These are phyloP conservation scores for Delonix regia DNA, from an alignment of 306 rosid genomes.

Conservation along the genomic window DNA sequence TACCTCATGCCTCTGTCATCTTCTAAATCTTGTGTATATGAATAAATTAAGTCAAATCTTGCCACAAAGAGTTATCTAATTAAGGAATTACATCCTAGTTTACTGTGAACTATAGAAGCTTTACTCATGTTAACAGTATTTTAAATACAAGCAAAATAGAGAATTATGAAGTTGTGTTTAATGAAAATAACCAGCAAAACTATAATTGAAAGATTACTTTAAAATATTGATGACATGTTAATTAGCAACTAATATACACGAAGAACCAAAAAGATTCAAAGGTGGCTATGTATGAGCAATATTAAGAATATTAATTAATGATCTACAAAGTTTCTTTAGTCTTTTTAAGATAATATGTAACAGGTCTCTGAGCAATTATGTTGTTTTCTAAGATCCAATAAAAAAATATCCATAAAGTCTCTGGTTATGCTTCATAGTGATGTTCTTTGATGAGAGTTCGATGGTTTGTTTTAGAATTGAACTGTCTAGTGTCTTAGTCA, in stretches of 20 bases:
- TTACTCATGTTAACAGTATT: too few species aligned
- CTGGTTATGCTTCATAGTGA: background rate
- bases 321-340: background rate
- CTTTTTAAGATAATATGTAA: background rate
- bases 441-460: background rate
- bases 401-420: conserved; percentile 2
- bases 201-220: background rate
- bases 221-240: background rate
- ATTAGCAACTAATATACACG: background rate
- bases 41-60: too few species aligned
- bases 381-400: background rate
- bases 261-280: background rate
- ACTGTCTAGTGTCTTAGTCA: too few species aligned
- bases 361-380: background rate
- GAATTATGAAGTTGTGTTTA: background rate
- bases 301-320: conserved; percentile 2
- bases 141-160: background rate
- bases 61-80: too few species aligned
- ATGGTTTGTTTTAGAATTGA: background rate
- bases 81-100: too few species aligned
- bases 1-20: too few species aligned
- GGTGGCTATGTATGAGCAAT: too few species aligned
- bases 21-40: too few species aligned
- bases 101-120: too few species aligned
- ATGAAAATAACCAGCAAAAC: background rate